Percentiles rank a stretch among this genome's conserved stretches.
phyloP scores from a whole-genome alignment of 2,329 filamentous ascomycete genomes.

The Geosmithia putterillii region DNA sequence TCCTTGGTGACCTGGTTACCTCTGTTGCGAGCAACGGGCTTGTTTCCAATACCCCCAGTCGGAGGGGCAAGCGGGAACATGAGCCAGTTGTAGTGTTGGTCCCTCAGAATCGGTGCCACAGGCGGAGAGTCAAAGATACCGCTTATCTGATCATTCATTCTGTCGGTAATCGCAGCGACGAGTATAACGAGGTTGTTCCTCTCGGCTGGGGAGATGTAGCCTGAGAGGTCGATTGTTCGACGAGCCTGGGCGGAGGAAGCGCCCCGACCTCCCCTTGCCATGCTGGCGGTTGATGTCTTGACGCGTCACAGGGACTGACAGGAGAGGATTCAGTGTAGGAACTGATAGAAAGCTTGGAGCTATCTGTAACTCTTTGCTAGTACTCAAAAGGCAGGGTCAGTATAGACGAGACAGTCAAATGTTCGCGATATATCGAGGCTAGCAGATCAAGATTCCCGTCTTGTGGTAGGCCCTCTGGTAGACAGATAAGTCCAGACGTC shows the following conservation, averaged over 20 bases:
- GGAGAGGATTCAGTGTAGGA: background rate
- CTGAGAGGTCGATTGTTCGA: slow-evolving; percentile 38
- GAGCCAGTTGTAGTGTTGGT: slow-evolving; percentile 22
- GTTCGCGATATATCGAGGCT: too few relatives aligned
- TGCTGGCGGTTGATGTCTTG: slow-evolving; percentile 7
- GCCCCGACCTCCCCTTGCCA: slow-evolving; percentile 26
- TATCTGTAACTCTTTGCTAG: too few relatives aligned
- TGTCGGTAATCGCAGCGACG: slow-evolving; percentile 38
- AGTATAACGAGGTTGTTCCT: slow-evolving; percentile 39
- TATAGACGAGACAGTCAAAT: too few relatives aligned
- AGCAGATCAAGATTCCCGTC: too few relatives aligned
- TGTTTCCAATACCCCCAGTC: slow-evolving; percentile 8
- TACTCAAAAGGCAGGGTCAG: too few relatives aligned
- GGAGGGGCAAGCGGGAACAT: slow-evolving; percentile 17
- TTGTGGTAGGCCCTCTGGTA: too few relatives aligned
- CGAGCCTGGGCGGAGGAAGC: slow-evolving; percentile 17
- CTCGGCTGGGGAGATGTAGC: slow-evolving; percentile 32
- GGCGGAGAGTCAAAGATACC: slow-evolving; percentile 38
- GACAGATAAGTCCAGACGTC: too few relatives aligned
- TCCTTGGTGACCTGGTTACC: background rate
- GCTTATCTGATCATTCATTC: slow-evolving; percentile 38
- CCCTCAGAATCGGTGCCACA: slow-evolving; percentile 15
- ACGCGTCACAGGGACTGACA: background rate
- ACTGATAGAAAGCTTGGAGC: background rate
- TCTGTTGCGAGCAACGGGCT: background rate